Evolutionary conservation across 148 eudicot genomes (phyloP), one percentile per base, ranked within the genome.

Genomic region (Rhododendron griersonianum): DNA sequence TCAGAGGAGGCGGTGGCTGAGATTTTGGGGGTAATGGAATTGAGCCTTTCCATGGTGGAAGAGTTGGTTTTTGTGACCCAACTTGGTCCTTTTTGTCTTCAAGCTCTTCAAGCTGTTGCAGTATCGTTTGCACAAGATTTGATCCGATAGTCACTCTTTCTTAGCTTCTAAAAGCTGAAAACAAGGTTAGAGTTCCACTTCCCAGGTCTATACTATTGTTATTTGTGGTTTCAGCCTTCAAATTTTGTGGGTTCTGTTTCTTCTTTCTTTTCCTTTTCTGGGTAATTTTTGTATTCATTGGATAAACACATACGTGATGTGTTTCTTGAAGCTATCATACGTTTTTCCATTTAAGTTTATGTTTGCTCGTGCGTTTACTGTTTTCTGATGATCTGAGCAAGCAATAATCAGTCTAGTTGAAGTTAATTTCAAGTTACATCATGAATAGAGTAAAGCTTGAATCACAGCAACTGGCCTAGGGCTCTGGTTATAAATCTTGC

Each of bases 1-100:
- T 81, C 69, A 85, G 53, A 55, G 73, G 65, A 75, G 82, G 81
- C 87, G 84, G 84, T 84, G 87, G 82, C 88, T 85, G 84, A 90
- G 85, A 50, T 53, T 74, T 80, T 77, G 87, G 80, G 39, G 81
- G 71, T 15, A 84, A 84, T 82, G 74, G 86, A 81, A 55, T 53
- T 86, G 84, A 86, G 82, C 50, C 28, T 86, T 84, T 63, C 87
- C 37, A 84, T 85, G 67, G 81, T 59, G 35, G 77, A 45, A 53
- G 23, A 53, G 28, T 61, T 78, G 83, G 55, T 41, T 59, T 47
- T 19, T 5, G 10, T 25, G 55, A 84, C 57, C 74, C 84, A 30
- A 75, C 67, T 69, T 81, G 59, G 48, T 30, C 35, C 44, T 15
- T 78, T 14, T 81, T 69, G 23, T 83, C 44, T 78, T 41, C 37